Percentiles rank a stretch among this genome's conserved stretches.
These are phyloP conservation scores for Cyberlindnera japonica DNA, from an alignment of 805 yeast species.

Conservation along the genomic window DNA sequence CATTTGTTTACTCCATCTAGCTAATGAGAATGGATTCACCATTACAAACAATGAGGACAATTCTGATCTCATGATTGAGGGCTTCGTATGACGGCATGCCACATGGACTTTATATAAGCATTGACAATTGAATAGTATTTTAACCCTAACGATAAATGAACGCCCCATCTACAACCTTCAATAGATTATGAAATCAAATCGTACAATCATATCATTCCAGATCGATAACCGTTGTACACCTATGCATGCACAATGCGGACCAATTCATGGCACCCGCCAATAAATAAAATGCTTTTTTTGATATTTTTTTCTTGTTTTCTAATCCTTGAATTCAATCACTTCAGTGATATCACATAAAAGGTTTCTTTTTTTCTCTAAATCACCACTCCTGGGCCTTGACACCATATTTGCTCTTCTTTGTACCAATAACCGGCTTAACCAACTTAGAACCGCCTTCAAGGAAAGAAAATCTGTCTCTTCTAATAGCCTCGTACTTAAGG, in stretches of 20 bases:
- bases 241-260: neutral
- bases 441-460: conserved; percentile 83
- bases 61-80: conserved; percentile 20
- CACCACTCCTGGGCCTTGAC: conserved; percentile 75
- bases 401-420: conserved; percentile 66
- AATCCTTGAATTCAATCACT: neutral
- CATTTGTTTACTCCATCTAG: conserved; percentile 78
- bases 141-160: too few species aligned
- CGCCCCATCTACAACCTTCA: too few species aligned
- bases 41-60: conserved; percentile 40
- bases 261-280: neutral
- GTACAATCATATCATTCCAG: conserved; percentile 18
- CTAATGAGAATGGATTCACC: conserved; percentile 76
- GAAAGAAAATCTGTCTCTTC: conserved; percentile 83
- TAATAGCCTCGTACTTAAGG: conserved; percentile 63
- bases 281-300: conserved; percentile 8
- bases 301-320: neutral
- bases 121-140: too few species aligned
- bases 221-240: conserved; percentile 14
- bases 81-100: neutral
- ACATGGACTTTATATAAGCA: neutral
- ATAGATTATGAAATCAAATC: too few species aligned
- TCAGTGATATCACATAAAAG: neutral
- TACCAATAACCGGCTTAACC: conserved; percentile 60
- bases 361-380: conserved; percentile 10